Base-by-base conservation (phyloP, 305 asterid species). In the Fraxinus baroniana region DNA sequence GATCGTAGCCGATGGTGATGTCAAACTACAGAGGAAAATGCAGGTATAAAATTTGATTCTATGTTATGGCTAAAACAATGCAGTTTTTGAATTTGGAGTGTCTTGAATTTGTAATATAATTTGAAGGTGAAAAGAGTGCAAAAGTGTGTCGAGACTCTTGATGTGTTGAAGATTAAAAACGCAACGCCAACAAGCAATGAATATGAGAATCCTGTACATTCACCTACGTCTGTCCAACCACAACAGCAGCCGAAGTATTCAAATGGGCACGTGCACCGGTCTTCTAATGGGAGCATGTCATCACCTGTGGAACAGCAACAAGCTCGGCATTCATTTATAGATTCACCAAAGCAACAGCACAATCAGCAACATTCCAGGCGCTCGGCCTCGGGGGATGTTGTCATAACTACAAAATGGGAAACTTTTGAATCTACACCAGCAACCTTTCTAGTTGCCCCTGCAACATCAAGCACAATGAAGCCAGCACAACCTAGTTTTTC, bases 361-460 rank as follows among this genome's bases (percentile, higher is more conserved):
- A 26, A 17, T 26, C 37, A 68, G 74, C 91, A 89, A 41, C 87
- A 93, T 0, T 81, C 94, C 3, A 87, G 92, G 87, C 88, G 86
- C 86, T 91, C 97, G 0, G 83, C 91, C 74, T 89, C 97, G 1
- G 94, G 93, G n/a, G 86, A 70, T 15, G 97, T 95, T 70, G 97
- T 95, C n/a, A 92, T 95, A 77, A 95, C 99, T 2, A 95, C 99
- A 6, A 93, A 94, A 80, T 95, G 99, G 99, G 99, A 95, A 83
- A 95, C 94, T 6, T 95, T 95, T 79, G 99, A 95, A 60, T 82
- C 95, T 7, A 37, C 87, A 2, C 90, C 93, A 3, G 83, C 86
- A 18, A 81, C 89, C n/a, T 22, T 78, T 10, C 78, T 55, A 20
- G 88, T 78, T 64, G 80, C 81, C 26, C 79, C 90, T 70, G 83